Conservation (phyloP, 176 grass and related monocot genomes). For the Oryza glaberrima region DNA sequence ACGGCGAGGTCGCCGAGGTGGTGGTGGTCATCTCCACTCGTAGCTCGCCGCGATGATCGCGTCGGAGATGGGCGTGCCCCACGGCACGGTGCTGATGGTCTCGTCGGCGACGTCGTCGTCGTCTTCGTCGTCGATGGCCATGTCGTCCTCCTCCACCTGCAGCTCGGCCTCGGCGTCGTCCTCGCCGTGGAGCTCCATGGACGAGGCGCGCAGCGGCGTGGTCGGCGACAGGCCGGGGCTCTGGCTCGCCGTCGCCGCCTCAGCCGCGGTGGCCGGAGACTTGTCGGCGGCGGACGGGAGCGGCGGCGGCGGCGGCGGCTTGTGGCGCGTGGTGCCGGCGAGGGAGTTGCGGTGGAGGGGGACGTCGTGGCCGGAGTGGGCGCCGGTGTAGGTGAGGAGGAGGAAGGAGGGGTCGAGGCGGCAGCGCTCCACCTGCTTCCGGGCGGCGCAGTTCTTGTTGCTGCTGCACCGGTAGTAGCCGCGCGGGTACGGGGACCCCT, state of each 20-base stretch:
- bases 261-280: not conserved
- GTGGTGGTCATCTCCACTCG: slow-evolving; percentile 35
- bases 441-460: slow-evolving; percentile 63
- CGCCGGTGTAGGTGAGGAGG: slow-evolving; percentile 81
- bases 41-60: not conserved
- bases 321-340: slow-evolving; percentile 72
- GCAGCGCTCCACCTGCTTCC: slow-evolving; percentile 89
- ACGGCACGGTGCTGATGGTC: not conserved
- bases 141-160: slow-evolving; percentile 51
- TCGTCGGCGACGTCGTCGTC: slow-evolving; percentile 2
- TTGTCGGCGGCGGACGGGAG: not conserved
- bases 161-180: slow-evolving; percentile 38
- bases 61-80: slow-evolving; percentile 20
- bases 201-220: slow-evolving; percentile 26
- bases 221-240: slow-evolving; percentile 30
- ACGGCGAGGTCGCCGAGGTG: not conserved
- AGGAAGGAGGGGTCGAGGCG: slow-evolving; percentile 49
- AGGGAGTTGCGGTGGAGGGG: slow-evolving; percentile 82
- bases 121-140: slow-evolving; percentile 42
- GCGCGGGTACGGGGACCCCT: slow-evolving; percentile 82
- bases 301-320: not conserved
- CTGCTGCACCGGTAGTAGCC: slow-evolving; percentile 84
- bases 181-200: slow-evolving; percentile 43
- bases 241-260: not conserved
- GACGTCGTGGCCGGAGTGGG: slow-evolving; percentile 63